Evolutionary conservation across 2,329 filamentous ascomycete species (phyloP), one percentile per base, ranked within the genome.

Genomic region (Cordyceps tenuipes): DNA sequence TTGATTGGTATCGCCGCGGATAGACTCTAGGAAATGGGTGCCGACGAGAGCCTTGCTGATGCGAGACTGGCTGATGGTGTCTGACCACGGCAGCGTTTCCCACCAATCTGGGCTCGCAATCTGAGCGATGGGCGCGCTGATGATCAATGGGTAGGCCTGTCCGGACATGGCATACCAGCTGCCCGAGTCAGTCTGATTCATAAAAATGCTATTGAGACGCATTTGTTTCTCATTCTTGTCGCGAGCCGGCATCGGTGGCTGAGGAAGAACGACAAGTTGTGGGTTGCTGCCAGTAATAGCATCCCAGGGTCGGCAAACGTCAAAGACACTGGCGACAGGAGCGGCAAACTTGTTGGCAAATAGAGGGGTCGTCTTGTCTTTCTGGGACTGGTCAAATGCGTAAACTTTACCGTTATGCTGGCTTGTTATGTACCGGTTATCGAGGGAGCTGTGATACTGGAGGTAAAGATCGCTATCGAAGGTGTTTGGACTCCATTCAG

Each of bases 91-190:
- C 36, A 49, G 12, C 9, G 71, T 68, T n/a, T 82, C 75, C 70
- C 77, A 76, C 72, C 79, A 85, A 31, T 76, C 76, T 8, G 72
- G 68, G 13, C 67, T 73, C 65, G 76, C 75, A 48, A 78, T 75
- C 63, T 73, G 75, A 23, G 76, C 82, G 2, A 69, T 64, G 0
- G 80, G 79, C 0, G 80, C 86, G 57, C 90, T 84, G 23, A 92
- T 87, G 31, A 96, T 90, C 10, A 93, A 81, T 3, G 94, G 94
- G 67, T 97, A 97, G 9, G 85, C 85, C 46, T 80, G 81, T 61
- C 95, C 93, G 1, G 93, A 97, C 74, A 97, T 82, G 36, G 92
- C 94, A 72, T 93, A 99, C 91, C 93, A 97, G 62, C 89, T 89
- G 34, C 92, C 93, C n/a, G 80, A 78, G 60, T 89, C 84, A 1